Conservation (phyloP, 495 filamentous ascomycete species). For the Lindgomyces ingoldianus region DNA sequence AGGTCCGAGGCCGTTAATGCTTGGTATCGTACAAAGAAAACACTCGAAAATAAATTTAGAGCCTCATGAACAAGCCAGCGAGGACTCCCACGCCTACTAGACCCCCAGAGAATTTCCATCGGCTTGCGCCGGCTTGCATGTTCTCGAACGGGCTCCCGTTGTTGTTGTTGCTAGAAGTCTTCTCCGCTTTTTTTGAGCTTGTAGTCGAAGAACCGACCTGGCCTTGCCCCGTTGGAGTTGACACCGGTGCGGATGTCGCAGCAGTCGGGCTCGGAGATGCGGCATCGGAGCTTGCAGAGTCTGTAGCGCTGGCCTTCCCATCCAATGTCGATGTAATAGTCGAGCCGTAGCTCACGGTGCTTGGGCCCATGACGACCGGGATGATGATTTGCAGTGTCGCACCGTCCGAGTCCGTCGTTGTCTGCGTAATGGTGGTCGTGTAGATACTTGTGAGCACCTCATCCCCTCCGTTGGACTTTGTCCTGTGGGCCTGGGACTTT, state of each 20-base stretch:
- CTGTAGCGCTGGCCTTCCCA: not conserved
- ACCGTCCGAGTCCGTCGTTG: conserved; percentile 22
- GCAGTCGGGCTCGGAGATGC: conserved; percentile 13
- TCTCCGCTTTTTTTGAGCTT: not conserved
- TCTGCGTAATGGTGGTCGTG: conserved; percentile 16
- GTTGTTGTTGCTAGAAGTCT: conserved; percentile 3
- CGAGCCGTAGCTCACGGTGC: not conserved
- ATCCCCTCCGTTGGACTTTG: not conserved
- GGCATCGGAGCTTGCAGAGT: not conserved
- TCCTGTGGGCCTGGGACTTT: conserved; percentile 1
- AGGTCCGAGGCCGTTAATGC: not conserved
- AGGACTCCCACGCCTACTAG: not conserved
- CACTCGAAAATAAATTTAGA: not conserved
- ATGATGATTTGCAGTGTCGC: conserved; percentile 19
- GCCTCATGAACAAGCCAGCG: conserved; percentile 13
- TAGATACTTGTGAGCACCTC: conserved; percentile 1
- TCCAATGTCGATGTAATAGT: conserved; percentile 16
- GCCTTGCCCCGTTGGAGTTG: not conserved
- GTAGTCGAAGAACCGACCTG: conserved; percentile 10
- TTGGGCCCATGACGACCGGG: conserved; percentile 22
- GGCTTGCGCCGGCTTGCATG: conserved; percentile 23
- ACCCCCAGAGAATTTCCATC: not conserved
- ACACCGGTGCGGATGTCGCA: not conserved
- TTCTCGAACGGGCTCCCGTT: conserved; percentile 31
- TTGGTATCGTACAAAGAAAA: not conserved